Evolutionary conservation across 2,329 filamentous ascomycete species (phyloP).

Genomic region (Hirsutella rhossiliensis): DNA sequence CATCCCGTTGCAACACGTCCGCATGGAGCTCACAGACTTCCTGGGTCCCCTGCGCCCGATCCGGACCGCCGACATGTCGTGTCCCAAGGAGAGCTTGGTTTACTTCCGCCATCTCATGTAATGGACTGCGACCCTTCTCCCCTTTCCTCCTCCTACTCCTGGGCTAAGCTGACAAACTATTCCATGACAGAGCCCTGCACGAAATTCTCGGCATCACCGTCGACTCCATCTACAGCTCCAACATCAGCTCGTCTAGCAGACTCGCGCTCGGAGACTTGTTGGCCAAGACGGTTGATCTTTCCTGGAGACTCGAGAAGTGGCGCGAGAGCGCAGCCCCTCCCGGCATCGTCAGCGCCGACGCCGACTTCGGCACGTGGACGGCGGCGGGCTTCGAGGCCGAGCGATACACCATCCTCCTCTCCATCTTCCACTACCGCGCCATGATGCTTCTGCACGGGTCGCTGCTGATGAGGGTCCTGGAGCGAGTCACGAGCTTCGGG

Average conservation of each 20-base stretch:
- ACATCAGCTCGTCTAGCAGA: conserved; percentile 6
- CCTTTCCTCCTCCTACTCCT: background rate
- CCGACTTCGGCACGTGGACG: conserved; percentile 3
- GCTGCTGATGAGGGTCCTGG: conserved; percentile 8
- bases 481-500: conserved; percentile 5
- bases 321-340: conserved; percentile 1
- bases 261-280: conserved; percentile 5
- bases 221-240: conserved; percentile 9
- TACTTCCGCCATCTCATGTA: conserved; percentile 11
- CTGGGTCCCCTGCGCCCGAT: background rate
- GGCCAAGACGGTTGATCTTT: conserved; percentile 8
- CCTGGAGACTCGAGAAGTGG: conserved; percentile 8
- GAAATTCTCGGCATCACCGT: conserved; percentile 9
- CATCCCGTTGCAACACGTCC: conserved; percentile 6
- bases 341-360: conserved; percentile 2
- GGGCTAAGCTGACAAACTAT: background rate
- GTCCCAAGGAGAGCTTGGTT: conserved; percentile 3
- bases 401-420: conserved; percentile 5
- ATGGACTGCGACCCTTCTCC: background rate
- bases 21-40: conserved; percentile 3
- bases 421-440: conserved; percentile 5
- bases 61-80: background rate
- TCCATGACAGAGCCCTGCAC: conserved; percentile 6
- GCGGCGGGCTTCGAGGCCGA: conserved; percentile 2
- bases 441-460: conserved; percentile 3